Evolutionary conservation across 129 eudicot species (phyloP).

Genomic region (Flaveria robusta): DNA sequence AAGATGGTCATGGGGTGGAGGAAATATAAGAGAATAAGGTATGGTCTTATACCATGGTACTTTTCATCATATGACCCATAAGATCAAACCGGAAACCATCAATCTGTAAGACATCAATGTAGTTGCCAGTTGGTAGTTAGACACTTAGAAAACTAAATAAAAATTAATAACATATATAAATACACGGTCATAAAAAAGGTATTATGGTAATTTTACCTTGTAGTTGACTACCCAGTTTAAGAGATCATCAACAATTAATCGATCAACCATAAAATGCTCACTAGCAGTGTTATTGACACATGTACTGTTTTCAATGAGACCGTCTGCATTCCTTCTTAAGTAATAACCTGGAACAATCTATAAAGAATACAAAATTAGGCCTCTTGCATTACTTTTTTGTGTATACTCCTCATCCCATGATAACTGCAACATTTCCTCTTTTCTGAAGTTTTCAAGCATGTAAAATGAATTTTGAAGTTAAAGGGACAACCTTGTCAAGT

Average conservation of each 20-base stretch:
- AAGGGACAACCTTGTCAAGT: constrained; percentile 74
- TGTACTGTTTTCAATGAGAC: constrained; percentile 79
- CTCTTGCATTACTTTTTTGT: background rate
- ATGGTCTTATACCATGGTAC: constrained; percentile 68
- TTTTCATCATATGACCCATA: constrained; percentile 98
- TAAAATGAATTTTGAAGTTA: constrained; percentile 19
- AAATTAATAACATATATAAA: background rate
- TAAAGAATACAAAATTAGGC: constrained; percentile 5
- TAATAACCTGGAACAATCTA: constrained; percentile 99
- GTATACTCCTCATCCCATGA: background rate
- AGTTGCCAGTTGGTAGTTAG: background rate
- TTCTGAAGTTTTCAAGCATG: background rate
- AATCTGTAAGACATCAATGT: constrained; percentile 58
- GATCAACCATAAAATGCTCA: constrained; percentile 98
- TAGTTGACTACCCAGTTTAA: constrained; percentile 81
- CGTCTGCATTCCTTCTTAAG: constrained; percentile 76
- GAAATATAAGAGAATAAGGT: background rate
- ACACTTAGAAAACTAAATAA: background rate
- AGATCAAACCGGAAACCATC: constrained; percentile 99
- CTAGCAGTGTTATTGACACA: constrained; percentile 92
- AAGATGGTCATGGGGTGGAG: background rate
- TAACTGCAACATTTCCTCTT: background rate
- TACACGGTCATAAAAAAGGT: background rate
- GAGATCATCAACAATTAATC: constrained; percentile 85
- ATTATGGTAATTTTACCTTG: constrained; percentile 53